Evolutionary conservation across 192 early-diverging fungal species (phyloP).

Genomic region (Entomortierella chlamydospora): DNA sequence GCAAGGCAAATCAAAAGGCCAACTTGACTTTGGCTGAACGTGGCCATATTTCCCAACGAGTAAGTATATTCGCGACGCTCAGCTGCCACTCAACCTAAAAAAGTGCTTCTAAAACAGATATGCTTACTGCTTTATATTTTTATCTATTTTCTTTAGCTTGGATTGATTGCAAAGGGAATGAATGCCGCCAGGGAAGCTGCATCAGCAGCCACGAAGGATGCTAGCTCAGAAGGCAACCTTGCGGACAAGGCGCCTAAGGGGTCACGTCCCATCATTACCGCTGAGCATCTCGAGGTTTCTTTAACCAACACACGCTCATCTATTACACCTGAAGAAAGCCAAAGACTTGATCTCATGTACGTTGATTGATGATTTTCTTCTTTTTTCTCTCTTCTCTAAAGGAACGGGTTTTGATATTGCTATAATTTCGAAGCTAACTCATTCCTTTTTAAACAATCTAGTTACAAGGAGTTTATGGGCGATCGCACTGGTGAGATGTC

Average conservation of each 20-base stretch:
- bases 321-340: constrained; percentile 66
- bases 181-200: constrained; percentile 17
- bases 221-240: constrained; percentile 16
- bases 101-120: no score
- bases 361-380: neutral
- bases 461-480: constrained; percentile 68
- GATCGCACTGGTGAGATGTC: constrained; percentile 71
- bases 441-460: no score
- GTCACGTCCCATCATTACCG: constrained; percentile 48
- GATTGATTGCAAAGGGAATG: constrained; percentile 55
- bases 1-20: constrained; percentile 42
- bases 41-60: constrained; percentile 63
- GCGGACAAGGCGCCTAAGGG: constrained; percentile 22
- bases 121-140: no score
- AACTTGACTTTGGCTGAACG: constrained; percentile 64
- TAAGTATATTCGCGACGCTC: no score
- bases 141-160: constrained; percentile 18
- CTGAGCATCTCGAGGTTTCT: constrained; percentile 67
- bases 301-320: constrained; percentile 72
- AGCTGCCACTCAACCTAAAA: no score
- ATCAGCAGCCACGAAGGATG: constrained; percentile 35
- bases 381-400: constrained; percentile 24
- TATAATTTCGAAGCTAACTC: no score
- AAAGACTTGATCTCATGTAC: constrained; percentile 65
- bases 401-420: no score